These are phyloP conservation scores for Saccharomyces mikatae DNA, from an alignment of 805 yeast species.

Conservation along the genomic window DNA sequence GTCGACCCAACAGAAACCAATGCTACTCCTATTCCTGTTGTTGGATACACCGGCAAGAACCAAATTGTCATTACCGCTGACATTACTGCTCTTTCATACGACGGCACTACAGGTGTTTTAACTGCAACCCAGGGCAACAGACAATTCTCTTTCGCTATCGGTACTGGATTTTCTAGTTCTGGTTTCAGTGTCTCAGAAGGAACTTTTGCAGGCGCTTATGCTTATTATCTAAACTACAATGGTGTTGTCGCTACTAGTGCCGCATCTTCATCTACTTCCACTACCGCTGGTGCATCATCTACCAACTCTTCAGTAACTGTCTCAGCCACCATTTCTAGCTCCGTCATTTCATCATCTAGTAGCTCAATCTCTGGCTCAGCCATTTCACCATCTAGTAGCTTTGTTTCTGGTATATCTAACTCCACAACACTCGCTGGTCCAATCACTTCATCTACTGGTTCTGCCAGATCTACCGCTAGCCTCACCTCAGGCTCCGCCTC, in stretches of 20 bases:
- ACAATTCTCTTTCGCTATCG: background rate
- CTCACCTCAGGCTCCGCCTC: conserved; percentile 1
- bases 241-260: conserved; percentile 5
- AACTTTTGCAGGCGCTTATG: conserved; percentile 5
- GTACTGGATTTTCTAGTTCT: background rate
- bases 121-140: conserved; percentile 1
- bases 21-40: background rate
- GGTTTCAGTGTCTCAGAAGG: background rate
- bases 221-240: conserved; percentile 3
- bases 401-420: conserved; percentile 14
- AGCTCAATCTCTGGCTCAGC: conserved; percentile 1
- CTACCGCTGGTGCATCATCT: background rate
- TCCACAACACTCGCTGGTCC: background rate
- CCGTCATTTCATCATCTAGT: conserved; percentile 3
- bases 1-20: conserved; percentile 1
- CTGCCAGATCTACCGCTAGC: conserved; percentile 1
- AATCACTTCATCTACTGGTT: background rate
- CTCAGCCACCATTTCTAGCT: conserved; percentile 4
- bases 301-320: conserved; percentile 3
- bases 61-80: background rate
- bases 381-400: conserved; percentile 2
- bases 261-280: conserved; percentile 1
- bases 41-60: conserved; percentile 1
- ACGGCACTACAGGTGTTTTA: conserved; percentile 1
- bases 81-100: conserved; percentile 1